phyloP scores from a whole-genome alignment of 164 flowering plant genomes.

The Protea cynaroides region DNA sequence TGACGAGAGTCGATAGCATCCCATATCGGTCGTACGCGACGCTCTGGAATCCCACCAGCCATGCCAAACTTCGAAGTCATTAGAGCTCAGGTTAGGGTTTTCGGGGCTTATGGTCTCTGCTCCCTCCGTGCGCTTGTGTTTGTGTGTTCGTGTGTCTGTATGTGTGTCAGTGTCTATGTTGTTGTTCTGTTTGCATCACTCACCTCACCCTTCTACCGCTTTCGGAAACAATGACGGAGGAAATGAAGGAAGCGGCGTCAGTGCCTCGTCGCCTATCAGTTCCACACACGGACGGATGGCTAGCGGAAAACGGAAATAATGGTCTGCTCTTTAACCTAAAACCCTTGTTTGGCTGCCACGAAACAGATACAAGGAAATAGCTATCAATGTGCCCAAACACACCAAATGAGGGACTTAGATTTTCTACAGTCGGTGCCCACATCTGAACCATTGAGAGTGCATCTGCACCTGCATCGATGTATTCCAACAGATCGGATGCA shows the following conservation, averaged over 20 bases:
- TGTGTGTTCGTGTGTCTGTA: not conserved
- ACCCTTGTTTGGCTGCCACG: not conserved
- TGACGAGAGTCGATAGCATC: slow-evolving; percentile 94
- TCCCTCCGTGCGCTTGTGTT: not conserved
- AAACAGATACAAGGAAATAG: too few relatives aligned
- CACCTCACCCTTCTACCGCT: not conserved
- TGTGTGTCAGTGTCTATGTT: too few relatives aligned
- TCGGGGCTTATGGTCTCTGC: not conserved
- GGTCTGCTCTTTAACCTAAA: not conserved
- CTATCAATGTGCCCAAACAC: too few relatives aligned
- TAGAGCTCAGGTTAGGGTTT: not conserved
- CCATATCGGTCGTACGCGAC: slow-evolving; percentile 88
- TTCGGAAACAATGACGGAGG: not conserved
- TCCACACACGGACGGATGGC: too few relatives aligned
- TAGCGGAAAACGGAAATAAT: not conserved
- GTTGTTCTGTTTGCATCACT: not conserved
- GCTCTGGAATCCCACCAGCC: slow-evolving; percentile 94
- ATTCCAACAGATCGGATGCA: too few relatives aligned
- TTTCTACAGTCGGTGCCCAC: too few relatives aligned
- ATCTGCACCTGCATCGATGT: too few relatives aligned
- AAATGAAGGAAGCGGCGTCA: not conserved
- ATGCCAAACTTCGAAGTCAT: slow-evolving; percentile 83
- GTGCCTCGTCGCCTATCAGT: not conserved
- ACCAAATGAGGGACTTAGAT: too few relatives aligned
- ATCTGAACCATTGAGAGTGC: too few relatives aligned